These are phyloP conservation scores for Botryotinia convoluta DNA, from an alignment of 2,329 filamentous ascomycete genomes.

Conservation along the genomic window DNA sequence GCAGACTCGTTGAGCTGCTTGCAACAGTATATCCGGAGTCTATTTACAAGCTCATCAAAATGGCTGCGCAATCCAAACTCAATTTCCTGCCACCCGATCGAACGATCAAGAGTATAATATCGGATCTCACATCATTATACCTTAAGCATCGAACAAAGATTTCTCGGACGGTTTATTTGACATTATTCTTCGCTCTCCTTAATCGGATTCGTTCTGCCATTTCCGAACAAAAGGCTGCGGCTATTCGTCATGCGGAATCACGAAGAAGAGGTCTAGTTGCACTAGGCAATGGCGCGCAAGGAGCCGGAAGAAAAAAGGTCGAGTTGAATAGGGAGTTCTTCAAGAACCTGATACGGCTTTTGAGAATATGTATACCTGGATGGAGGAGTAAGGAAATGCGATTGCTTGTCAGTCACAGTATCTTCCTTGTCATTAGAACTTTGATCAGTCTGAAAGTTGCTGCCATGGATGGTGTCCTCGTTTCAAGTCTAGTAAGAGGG, in stretches of 20 bases:
- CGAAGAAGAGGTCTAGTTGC: slow-evolving; percentile 52
- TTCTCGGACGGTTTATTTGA: slow-evolving; percentile 79
- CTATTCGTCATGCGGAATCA: slow-evolving; percentile 62
- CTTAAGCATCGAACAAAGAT: slow-evolving; percentile 77
- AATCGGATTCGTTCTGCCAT: slow-evolving; percentile 91
- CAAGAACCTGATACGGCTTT: slow-evolving; percentile 61
- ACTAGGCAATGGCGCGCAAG: slow-evolving; percentile 36
- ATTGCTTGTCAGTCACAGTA: slow-evolving; percentile 82
- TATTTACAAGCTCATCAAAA: slow-evolving; percentile 39
- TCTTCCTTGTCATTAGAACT: slow-evolving; percentile 87
- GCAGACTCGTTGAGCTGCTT: slow-evolving; percentile 14
- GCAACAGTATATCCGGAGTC: slow-evolving; percentile 12
- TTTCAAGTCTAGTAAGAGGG: slow-evolving; percentile 88
- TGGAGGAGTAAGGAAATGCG: slow-evolving; percentile 86
- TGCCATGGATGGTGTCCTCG: slow-evolving; percentile 89
- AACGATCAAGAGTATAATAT: slow-evolving; percentile 62
- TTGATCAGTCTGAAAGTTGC: slow-evolving; percentile 94
- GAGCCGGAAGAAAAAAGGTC: slow-evolving; percentile 67
- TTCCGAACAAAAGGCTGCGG: slow-evolving; percentile 86
- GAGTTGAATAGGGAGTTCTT: slow-evolving; percentile 89
- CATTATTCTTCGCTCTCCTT: slow-evolving; percentile 73
- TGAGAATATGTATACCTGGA: slow-evolving; percentile 86
- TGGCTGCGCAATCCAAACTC: slow-evolving; percentile 79
- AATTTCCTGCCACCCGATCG: slow-evolving; percentile 62
- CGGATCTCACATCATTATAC: slow-evolving; percentile 69